Base-by-base conservation (phyloP, 2,329 filamentous ascomycete genomes). In the Penicillium sp. region DNA sequence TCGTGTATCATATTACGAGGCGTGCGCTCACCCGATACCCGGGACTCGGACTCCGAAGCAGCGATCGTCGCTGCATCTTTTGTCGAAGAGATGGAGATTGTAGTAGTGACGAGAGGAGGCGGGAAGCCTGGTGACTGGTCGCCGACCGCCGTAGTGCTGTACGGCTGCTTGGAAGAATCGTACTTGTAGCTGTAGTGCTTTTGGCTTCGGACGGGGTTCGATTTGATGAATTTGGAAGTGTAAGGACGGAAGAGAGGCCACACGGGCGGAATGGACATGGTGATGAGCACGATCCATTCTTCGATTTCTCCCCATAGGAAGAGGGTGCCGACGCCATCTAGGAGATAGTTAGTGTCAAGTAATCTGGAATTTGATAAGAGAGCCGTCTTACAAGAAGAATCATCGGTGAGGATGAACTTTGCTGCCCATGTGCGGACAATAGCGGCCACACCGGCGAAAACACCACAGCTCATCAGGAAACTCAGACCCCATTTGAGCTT, bases 281-380 rank as follows among this genome's bases (percentile, higher is more conserved):
- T 53, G 32, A 59, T 59, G 9, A 60, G 51, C 6, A 60, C 58
- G 38, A 60, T 24, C 58, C 58, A 59, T 53, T 59, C 58, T 45
- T 59, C 58, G 18, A 60, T 46, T 42, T 60, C 56, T 7, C 58
- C 58, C 56, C 56, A 60, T 35, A 47, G 38, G 42, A 60, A 60
- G 0, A 60, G 49, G n/a, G 47, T 46, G 2, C 56, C 58, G 13
- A 57, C 52, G 1, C 54, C 58, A 12, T 54, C 58, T 60, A 23
- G 13, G 5, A 2, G 9, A 12, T 15, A 37, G 27, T 56, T 48
- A 56, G 46, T 31, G 8, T 18, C 15, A 6, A 4, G 32, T 7
- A 1, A 8, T 33, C 20, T 18, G n/a, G 7, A 4, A 3, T 3
- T 35, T 9, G 6, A 9, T 9, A 9, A 6, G 3, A 15, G 6